phyloP scores from a whole-genome alignment of 495 filamentous ascomycete species.

The Thozetella sp. region DNA sequence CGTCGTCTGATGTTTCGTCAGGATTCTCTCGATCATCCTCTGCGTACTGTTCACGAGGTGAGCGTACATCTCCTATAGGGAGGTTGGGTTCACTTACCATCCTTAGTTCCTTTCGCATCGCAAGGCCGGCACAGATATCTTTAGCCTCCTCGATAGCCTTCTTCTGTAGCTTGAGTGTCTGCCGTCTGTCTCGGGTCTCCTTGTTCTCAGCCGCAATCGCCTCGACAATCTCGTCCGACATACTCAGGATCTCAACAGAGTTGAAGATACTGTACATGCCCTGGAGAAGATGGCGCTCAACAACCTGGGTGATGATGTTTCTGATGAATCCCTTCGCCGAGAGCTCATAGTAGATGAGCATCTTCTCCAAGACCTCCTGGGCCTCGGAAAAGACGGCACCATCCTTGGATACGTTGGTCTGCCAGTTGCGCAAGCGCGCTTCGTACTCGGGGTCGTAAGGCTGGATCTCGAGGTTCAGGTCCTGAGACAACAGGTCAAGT shows the following conservation, averaged over 20 bases:
- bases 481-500: constrained; percentile 31
- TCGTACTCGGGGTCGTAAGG: constrained; percentile 42
- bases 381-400: constrained; percentile 31
- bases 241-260: constrained; percentile 28
- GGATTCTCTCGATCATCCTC: constrained; percentile 15
- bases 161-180: constrained; percentile 29
- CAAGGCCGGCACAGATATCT: constrained; percentile 35
- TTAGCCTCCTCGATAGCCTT: constrained; percentile 39
- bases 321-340: constrained; percentile 35
- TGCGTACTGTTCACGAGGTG: constrained; percentile 13
- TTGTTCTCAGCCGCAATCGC: constrained; percentile 38
- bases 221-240: constrained; percentile 28
- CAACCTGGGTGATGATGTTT: constrained; percentile 38
- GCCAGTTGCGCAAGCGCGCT: constrained; percentile 33
- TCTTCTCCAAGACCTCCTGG: constrained; percentile 43
- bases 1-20: constrained; percentile 21
- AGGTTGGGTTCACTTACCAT: constrained; percentile 10
- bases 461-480: constrained; percentile 39
- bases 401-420: constrained; percentile 16
- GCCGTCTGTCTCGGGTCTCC: constrained; percentile 32
- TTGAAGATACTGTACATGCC: constrained; percentile 41
- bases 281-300: constrained; percentile 36
- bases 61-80: not conserved
- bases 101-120: constrained; percentile 39
- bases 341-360: constrained; percentile 43